These are phyloP conservation scores for Ustilago esculenta DNA, from an alignment of 1,284 basidiomycete species.

Conservation along the genomic window DNA sequence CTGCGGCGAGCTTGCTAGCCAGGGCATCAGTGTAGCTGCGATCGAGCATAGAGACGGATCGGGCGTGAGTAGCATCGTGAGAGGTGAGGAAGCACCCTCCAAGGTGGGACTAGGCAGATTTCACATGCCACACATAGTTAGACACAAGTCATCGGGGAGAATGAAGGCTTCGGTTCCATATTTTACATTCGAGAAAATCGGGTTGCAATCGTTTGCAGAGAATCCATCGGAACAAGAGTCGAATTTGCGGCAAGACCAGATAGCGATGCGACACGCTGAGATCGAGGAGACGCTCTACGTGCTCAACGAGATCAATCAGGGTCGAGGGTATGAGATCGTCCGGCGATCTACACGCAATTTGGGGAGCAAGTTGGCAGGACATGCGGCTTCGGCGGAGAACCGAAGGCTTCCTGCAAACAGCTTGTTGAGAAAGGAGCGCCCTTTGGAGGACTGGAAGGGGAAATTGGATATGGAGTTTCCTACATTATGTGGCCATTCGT, in stretches of 20 bases:
- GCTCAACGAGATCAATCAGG: constrained; percentile 63
- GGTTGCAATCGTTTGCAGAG: constrained; percentile 58
- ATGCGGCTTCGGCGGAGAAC: background rate
- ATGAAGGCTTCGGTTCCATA: constrained; percentile 50
- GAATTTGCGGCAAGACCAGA: constrained; percentile 69
- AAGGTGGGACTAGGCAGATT: constrained; percentile 2
- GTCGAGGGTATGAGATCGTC: constrained; percentile 57
- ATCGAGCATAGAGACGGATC: constrained; percentile 72
- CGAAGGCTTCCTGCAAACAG: constrained; percentile 2
- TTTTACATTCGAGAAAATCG: constrained; percentile 66
- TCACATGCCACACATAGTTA: constrained; percentile 7
- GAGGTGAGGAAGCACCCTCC: constrained; percentile 33
- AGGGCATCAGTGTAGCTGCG: constrained; percentile 68
- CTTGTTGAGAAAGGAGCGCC: constrained; percentile 9
- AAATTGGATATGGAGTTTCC: constrained; percentile 52
- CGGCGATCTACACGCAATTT: constrained; percentile 47
- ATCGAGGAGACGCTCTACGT: constrained; percentile 67
- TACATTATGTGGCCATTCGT: constrained; percentile 59
- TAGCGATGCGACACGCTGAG: constrained; percentile 70
- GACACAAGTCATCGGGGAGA: constrained; percentile 16
- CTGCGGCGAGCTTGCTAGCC: constrained; percentile 56
- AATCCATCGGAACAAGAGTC: constrained; percentile 66
- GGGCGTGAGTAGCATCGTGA: constrained; percentile 68
- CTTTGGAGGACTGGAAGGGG: constrained; percentile 48
- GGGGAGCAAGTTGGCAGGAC: constrained; percentile 44